Conservation (phyloP, 352 stramenopile genomes). For the Heterotrichella gracilis region DNA sequence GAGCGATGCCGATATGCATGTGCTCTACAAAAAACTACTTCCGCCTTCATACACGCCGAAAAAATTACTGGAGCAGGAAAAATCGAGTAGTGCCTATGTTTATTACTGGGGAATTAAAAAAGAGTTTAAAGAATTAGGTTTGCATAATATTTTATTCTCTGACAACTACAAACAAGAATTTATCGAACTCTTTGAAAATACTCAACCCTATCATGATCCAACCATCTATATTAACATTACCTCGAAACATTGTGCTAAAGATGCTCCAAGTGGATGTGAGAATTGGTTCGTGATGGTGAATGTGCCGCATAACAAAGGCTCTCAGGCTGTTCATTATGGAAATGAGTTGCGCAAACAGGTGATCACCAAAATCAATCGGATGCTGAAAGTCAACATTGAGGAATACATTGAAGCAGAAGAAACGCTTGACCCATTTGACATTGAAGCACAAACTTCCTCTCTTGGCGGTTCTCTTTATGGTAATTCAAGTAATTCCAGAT, state of each 20-base stretch:
- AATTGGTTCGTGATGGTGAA: slow-evolving; percentile 8
- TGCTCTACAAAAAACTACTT: background rate
- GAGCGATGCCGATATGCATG: background rate
- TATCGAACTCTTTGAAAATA: background rate
- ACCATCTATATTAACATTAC: background rate
- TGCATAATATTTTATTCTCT: background rate
- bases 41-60: background rate
- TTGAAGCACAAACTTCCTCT: background rate
- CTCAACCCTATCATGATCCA: background rate
- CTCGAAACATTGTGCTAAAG: background rate
- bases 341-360: background rate
- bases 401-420: background rate
- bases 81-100: background rate
- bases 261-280: background rate
- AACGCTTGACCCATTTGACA: background rate
- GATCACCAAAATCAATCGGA: background rate
- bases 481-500: background rate
- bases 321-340: background rate
- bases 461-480: background rate
- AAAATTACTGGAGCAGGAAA: background rate
- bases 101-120: background rate
- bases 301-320: background rate
- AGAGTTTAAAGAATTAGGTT: background rate
- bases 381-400: background rate
- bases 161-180: slow-evolving; percentile 2